phyloP scores from a whole-genome alignment of 441 rosid genomes.

The Erysimum cheiri region DNA sequence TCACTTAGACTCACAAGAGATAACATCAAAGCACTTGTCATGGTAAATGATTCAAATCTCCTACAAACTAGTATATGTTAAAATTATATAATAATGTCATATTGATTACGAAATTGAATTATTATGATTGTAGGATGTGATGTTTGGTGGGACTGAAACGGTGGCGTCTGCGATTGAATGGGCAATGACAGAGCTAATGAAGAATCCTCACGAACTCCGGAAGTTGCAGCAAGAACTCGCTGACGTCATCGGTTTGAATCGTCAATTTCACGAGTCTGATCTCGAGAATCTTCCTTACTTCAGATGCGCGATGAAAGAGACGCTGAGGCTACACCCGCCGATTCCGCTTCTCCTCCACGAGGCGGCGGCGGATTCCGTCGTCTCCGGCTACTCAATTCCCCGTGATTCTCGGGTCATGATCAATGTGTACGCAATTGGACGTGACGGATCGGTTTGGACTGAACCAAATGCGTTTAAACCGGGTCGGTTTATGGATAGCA shows the following conservation, averaged over 20 bases:
- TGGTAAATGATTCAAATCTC: constrained; percentile 44
- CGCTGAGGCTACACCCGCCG: constrained; percentile 70
- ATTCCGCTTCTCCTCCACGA: constrained; percentile 82
- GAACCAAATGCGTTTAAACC: constrained; percentile 67
- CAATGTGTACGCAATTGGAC: constrained; percentile 72
- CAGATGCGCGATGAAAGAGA: constrained; percentile 58
- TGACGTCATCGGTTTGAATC: constrained; percentile 52
- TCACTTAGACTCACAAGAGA: constrained; percentile 53
- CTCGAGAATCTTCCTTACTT: constrained; percentile 56
- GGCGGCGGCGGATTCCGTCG: constrained; percentile 50
- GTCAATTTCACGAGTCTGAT: constrained; percentile 53
- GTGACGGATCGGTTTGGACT: constrained; percentile 61
- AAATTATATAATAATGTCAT: background rate
- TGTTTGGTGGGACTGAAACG: constrained; percentile 74
- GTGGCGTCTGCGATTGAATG: constrained; percentile 73
- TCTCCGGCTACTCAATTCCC: constrained; percentile 63
- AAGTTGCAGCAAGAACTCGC: constrained; percentile 55
- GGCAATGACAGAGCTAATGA: constrained; percentile 68
- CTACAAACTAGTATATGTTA: background rate
- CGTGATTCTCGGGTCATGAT: constrained; percentile 65
- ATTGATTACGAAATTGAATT: background rate
- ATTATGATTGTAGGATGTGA: constrained; percentile 49
- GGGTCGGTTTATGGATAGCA: constrained; percentile 51
- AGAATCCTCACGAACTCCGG: constrained; percentile 53
- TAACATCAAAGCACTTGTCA: constrained; percentile 67